Evolutionary conservation across 441 rosid species (phyloP).

Genomic region (Populus hybrid): DNA sequence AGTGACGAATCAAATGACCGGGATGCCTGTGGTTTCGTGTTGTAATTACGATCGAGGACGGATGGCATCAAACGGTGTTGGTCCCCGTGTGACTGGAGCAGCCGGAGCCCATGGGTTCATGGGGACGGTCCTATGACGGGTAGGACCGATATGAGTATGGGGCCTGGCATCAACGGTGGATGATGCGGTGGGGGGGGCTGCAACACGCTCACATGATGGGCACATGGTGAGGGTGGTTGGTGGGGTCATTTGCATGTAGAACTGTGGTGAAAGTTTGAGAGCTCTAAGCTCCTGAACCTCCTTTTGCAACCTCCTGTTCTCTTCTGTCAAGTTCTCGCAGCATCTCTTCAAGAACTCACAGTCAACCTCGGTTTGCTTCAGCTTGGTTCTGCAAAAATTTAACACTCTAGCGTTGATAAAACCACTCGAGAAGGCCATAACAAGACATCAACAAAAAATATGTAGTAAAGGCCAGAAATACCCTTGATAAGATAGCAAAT

Average conservation of each 20-base stretch:
- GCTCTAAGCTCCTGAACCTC: constrained; percentile 90
- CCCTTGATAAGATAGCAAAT: background rate
- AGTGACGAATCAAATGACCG: constrained; percentile 2
- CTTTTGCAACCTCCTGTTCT: constrained; percentile 85
- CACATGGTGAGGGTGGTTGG: constrained; percentile 98
- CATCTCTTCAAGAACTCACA: constrained; percentile 88
- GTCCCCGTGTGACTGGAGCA: constrained; percentile 24
- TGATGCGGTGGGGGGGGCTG: constrained; percentile 48
- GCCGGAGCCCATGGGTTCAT: constrained; percentile 54
- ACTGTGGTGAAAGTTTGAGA: constrained; percentile 86
- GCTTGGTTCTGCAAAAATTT: constrained; percentile 58
- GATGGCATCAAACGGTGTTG: constrained; percentile 34
- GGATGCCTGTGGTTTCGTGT: constrained; percentile 1
- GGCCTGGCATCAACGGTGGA: constrained; percentile 25
- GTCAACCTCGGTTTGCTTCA: constrained; percentile 97
- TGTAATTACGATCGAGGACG: constrained; percentile 45
- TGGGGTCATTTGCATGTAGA: constrained; percentile 96
- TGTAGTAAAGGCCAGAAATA: background rate
- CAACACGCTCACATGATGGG: constrained; percentile 91
- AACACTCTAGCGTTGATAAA: background rate
- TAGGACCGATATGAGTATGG: constrained; percentile 15
- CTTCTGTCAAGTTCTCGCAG: constrained; percentile 84
- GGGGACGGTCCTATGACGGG: constrained; percentile 40
- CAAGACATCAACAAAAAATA: background rate
- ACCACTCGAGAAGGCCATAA: background rate